Evolutionary conservation across 495 filamentous ascomycete genomes (phyloP).

Genomic region (Mytilinidion resinicola): DNA sequence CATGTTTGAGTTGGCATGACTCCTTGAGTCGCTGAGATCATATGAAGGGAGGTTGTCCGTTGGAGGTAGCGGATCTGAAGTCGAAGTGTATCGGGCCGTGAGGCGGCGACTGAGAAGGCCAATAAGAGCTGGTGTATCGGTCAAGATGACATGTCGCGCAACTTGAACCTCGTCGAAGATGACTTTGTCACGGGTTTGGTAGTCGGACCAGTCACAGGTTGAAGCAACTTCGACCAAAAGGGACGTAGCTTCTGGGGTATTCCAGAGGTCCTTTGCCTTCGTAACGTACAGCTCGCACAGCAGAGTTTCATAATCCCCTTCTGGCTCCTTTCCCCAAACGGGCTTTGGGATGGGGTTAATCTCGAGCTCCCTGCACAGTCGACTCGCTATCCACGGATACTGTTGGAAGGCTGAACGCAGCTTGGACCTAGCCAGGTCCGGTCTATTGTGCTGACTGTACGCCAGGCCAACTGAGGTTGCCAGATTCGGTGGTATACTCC

Average conservation of each 20-base stretch:
- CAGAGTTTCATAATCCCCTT: slow-evolving; percentile 61
- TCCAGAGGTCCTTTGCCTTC: slow-evolving; percentile 84
- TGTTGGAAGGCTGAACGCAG: slow-evolving; percentile 59
- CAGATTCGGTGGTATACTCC: slow-evolving; percentile 25
- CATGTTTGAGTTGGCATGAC: background rate
- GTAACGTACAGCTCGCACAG: slow-evolving; percentile 72
- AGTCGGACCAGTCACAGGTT: slow-evolving; percentile 42
- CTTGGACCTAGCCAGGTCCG: slow-evolving; percentile 54
- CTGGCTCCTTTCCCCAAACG: slow-evolving; percentile 74
- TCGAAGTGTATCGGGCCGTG: slow-evolving; percentile 49
- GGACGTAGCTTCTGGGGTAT: slow-evolving; percentile 62
- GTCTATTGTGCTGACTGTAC: slow-evolving; percentile 66
- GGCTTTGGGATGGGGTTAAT: slow-evolving; percentile 63
- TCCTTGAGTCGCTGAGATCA: background rate
- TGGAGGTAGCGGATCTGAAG: slow-evolving; percentile 68
- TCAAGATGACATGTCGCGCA: slow-evolving; percentile 72
- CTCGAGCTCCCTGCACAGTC: slow-evolving; percentile 70
- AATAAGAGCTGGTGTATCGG: slow-evolving; percentile 63
- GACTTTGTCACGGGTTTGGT: slow-evolving; percentile 38
- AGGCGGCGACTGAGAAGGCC: slow-evolving; percentile 49
- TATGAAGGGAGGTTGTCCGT: slow-evolving; percentile 37
- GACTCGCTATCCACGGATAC: slow-evolving; percentile 74
- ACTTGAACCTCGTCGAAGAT: slow-evolving; percentile 43
- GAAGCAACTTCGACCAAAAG: slow-evolving; percentile 64
- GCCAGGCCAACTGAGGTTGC: slow-evolving; percentile 35